A percentile compares a stretch with the other conserved stretches of the same genome.
Conservation (phyloP, 2,329 filamentous ascomycete genomes). For the Cryphonectria naterciae region DNA sequence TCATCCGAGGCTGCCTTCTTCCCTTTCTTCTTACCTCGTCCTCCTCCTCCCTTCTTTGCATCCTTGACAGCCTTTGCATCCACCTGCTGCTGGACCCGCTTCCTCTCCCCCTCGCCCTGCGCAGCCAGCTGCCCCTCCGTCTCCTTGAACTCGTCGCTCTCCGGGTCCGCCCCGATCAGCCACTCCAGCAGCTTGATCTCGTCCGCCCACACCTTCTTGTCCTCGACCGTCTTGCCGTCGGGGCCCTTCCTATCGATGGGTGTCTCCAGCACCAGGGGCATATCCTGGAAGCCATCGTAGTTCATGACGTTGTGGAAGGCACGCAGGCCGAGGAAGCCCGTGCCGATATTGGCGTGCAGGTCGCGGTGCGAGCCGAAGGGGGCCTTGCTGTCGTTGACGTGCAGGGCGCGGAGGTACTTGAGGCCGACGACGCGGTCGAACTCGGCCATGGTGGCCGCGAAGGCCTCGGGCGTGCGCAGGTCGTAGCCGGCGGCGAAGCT, state of each 20-base stretch:
- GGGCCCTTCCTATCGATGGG: conserved; percentile 75
- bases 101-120: conserved; percentile 71
- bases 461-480: conserved; percentile 74
- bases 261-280: conserved; percentile 97
- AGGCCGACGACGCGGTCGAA: conserved; percentile 81
- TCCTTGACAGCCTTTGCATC: conserved; percentile 72
- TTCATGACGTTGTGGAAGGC: conserved; percentile 94
- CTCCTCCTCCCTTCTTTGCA: conserved; percentile 44
- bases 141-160: conserved; percentile 70
- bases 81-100: conserved; percentile 77
- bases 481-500: conserved; percentile 95
- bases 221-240: conserved; percentile 71
- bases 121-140: conserved; percentile 69
- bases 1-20: conserved; percentile 40
- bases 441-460: conserved; percentile 70
- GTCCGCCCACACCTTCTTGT: conserved; percentile 83
- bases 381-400: conserved; percentile 95
- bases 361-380: conserved; percentile 82
- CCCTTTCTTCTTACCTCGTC: conserved; percentile 39
- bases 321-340: conserved; percentile 86
- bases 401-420: conserved; percentile 80
- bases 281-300: conserved; percentile 70
- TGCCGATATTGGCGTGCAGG: conserved; percentile 94
- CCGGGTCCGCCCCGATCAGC: conserved; percentile 80
- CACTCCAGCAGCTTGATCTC: conserved; percentile 95